A percentile compares a stretch with the other conserved stretches of the same genome.
Conservation (phyloP, 345 rosid species). For the Isatis tinctoria region DNA sequence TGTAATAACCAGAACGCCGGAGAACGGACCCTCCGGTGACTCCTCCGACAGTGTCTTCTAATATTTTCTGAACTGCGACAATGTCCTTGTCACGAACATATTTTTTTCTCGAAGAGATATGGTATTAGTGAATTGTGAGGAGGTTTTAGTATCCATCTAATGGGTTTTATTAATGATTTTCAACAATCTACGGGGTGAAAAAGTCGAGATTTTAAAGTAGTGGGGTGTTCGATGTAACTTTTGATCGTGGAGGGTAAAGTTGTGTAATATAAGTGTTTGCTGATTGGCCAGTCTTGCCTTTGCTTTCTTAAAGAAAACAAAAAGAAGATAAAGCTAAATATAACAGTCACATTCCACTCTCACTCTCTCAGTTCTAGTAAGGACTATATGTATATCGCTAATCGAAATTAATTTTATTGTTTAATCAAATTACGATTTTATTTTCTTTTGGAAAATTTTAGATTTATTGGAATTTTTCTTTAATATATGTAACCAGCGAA, state of each 20-base stretch:
- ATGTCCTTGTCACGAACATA: slow-evolving; percentile 63
- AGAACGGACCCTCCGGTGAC: slow-evolving; percentile 60
- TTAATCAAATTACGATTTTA: not conserved
- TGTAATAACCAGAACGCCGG: slow-evolving; percentile 57
- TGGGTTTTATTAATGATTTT: slow-evolving; percentile 7
- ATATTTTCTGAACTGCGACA: slow-evolving; percentile 44
- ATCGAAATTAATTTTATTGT: not conserved
- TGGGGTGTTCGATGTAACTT: slow-evolving; percentile 8
- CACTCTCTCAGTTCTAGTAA: not conserved
- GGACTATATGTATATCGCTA: not conserved
- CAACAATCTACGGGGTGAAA: not conserved
- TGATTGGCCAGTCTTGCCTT: slow-evolving; percentile 12
- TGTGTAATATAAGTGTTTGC: not conserved
- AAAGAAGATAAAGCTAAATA: slow-evolving; percentile 13
- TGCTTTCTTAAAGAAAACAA: too few species aligned
- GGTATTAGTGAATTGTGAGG: not conserved
- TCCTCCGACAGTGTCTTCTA: slow-evolving; percentile 41
- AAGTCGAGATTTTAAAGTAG: not conserved
- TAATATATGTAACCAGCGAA: not conserved
- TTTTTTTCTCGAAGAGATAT: not conserved
- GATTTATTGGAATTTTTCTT: not conserved
- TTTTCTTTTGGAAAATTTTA: not conserved
- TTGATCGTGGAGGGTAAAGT: slow-evolving; percentile 31
- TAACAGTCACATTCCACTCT: slow-evolving; percentile 23
- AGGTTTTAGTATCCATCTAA: not conserved